Conservation (phyloP, 352 stramenopile genomes). For the Aphanomyces euteiches region DNA sequence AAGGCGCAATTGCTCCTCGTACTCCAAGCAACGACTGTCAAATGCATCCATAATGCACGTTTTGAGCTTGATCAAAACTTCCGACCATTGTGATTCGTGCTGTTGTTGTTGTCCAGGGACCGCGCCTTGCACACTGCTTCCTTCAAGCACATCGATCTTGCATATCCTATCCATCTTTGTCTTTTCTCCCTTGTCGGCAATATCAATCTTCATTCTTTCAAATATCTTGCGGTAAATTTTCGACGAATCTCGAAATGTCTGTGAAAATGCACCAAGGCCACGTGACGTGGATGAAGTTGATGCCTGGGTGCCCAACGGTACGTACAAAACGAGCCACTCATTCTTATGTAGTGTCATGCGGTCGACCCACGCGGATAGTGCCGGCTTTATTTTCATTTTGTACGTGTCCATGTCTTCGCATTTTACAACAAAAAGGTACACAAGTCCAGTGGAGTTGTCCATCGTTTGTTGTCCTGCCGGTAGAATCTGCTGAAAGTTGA, state of each 20-base stretch:
- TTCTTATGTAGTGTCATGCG: constrained; percentile 58
- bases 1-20: constrained; percentile 63
- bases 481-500: constrained; percentile 44
- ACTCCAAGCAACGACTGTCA: constrained; percentile 70
- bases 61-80: constrained; percentile 57
- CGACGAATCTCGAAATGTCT: constrained; percentile 21
- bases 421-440: constrained; percentile 76
- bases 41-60: constrained; percentile 84
- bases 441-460: constrained; percentile 41
- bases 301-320: constrained; percentile 66
- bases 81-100: constrained; percentile 75
- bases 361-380: constrained; percentile 60
- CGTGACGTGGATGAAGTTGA: constrained; percentile 4
- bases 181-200: constrained; percentile 42
- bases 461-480: constrained; percentile 30
- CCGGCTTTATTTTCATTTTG: constrained; percentile 45
- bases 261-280: constrained; percentile 4
- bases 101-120: constrained; percentile 56
- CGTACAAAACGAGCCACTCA: constrained; percentile 81
- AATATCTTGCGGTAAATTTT: constrained; percentile 77
- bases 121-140: constrained; percentile 53
- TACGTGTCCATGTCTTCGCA: constrained; percentile 81
- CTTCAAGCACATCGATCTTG: constrained; percentile 78
- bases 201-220: constrained; percentile 62
- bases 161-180: constrained; percentile 55